phyloP scores from a whole-genome alignment of 306 rosid species.

The Quercus rubra region DNA sequence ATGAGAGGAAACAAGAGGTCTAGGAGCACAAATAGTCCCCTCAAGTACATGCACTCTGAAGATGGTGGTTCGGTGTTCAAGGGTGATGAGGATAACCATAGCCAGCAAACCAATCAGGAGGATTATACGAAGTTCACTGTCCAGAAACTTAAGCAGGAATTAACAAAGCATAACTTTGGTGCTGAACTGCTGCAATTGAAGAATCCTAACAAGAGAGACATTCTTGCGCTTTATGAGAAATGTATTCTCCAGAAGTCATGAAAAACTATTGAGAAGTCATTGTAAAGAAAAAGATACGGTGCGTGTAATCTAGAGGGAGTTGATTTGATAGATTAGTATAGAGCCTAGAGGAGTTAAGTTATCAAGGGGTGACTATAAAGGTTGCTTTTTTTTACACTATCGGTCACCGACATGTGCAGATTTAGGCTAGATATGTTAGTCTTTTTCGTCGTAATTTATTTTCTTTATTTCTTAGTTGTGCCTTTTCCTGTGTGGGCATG shows the following conservation, averaged over 20 bases:
- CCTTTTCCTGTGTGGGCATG: background rate
- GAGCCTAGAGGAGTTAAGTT: conserved; percentile 9
- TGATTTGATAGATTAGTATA: conserved; percentile 9
- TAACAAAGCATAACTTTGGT: conserved; percentile 80
- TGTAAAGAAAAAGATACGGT: conserved; percentile 15
- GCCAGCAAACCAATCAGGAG: conserved; percentile 63
- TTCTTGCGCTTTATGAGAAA: conserved; percentile 77
- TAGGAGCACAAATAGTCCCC: conserved; percentile 58
- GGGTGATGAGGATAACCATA: conserved; percentile 69
- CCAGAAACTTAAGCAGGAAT: conserved; percentile 84
- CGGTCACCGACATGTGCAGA: background rate
- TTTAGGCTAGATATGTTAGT: background rate
- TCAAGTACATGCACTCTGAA: conserved; percentile 47
- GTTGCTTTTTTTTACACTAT: background rate
- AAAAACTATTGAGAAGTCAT: conserved; percentile 16
- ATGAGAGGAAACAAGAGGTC: conserved; percentile 57
- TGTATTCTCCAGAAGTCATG: conserved; percentile 63
- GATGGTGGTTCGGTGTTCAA: conserved; percentile 84
- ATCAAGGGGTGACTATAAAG: background rate
- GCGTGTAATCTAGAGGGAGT: conserved; percentile 18
- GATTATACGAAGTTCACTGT: conserved; percentile 81
- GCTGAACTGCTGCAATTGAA: conserved; percentile 76
- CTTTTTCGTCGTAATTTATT: background rate
- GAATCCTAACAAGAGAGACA: conserved; percentile 74
- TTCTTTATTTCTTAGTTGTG: background rate